Evolutionary conservation across 768 basidiomycete genomes (phyloP).

Genomic region (Dacryopinax primogenitus): DNA sequence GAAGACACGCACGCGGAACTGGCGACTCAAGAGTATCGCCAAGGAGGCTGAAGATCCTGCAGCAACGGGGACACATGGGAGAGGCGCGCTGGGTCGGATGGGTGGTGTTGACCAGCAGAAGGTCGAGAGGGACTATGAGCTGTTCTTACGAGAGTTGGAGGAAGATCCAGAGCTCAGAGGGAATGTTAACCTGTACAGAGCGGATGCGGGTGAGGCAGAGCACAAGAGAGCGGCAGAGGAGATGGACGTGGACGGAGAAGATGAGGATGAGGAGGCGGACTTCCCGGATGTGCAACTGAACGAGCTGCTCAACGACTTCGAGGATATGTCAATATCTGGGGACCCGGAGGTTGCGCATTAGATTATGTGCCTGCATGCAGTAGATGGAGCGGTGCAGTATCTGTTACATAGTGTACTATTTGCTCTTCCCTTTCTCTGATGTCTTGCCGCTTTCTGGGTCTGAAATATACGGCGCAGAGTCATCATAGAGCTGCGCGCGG

Average conservation of each 20-base stretch:
- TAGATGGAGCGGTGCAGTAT: not conserved
- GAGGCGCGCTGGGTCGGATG: constrained; percentile 80
- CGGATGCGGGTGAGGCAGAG: too few relatives aligned
- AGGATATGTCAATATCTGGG: constrained; percentile 63
- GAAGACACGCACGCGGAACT: constrained; percentile 71
- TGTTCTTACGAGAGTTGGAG: constrained; percentile 86
- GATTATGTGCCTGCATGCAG: not conserved
- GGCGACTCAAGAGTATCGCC: constrained; percentile 85
- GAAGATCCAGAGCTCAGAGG: constrained; percentile 86
- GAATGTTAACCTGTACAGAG: constrained; percentile 78
- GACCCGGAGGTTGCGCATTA: constrained; percentile 12
- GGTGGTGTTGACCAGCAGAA: constrained; percentile 83
- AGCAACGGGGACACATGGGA: constrained; percentile 29
- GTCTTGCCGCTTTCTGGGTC: not conserved
- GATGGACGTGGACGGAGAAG: constrained; percentile 20
- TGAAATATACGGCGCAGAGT: not conserved
- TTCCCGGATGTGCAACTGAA: constrained; percentile 80
- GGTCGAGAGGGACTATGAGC: constrained; percentile 93
- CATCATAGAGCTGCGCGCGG: not conserved
- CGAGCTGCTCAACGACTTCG: constrained; percentile 82
- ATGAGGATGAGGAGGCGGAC: constrained; percentile 45
- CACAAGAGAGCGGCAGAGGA: constrained; percentile 21
- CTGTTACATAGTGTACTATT: not conserved
- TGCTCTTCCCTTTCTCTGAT: not conserved
- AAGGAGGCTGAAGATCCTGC: constrained; percentile 75